phyloP scores from a whole-genome alignment of 306 rosid species.

The Cotoneaster glaucophyllus region DNA sequence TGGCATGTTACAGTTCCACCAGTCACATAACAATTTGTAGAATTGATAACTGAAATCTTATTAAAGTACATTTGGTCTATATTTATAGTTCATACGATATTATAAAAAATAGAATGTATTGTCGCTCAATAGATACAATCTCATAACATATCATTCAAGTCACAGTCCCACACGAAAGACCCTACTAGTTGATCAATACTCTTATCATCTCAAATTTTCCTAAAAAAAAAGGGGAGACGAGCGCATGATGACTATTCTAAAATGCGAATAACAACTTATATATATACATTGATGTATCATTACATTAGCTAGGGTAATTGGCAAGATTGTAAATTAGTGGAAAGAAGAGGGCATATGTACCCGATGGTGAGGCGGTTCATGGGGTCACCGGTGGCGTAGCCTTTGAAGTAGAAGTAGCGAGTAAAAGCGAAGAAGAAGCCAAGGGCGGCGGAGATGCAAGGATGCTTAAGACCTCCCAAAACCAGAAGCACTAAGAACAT shows the following conservation, averaged over 20 bases:
- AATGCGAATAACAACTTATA: too few species aligned
- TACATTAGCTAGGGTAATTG: not conserved
- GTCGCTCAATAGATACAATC: too few species aligned
- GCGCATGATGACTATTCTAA: too few species aligned
- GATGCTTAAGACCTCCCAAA: conserved; percentile 69
- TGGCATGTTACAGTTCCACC: not conserved
- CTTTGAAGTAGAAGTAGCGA: conserved; percentile 71
- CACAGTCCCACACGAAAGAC: too few species aligned
- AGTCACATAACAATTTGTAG: not conserved
- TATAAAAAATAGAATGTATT: too few species aligned
- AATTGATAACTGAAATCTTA: not conserved
- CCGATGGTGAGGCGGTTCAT: conserved; percentile 59
- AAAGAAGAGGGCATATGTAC: conserved; percentile 14
- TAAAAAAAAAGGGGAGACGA: too few species aligned
- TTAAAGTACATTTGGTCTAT: not conserved
- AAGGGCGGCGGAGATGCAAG: conserved; percentile 32
- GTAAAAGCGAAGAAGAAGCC: conserved; percentile 40
- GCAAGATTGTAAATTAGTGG: not conserved
- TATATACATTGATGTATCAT: too few species aligned
- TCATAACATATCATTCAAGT: too few species aligned
- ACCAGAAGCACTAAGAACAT: conserved; percentile 46
- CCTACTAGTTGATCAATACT: too few species aligned
- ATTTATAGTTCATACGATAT: not conserved
- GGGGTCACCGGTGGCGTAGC: conserved; percentile 75
- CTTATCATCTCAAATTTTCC: not conserved